Evolutionary conservation across 129 eudicot genomes (phyloP).

Genomic region (Silybum marianum): DNA sequence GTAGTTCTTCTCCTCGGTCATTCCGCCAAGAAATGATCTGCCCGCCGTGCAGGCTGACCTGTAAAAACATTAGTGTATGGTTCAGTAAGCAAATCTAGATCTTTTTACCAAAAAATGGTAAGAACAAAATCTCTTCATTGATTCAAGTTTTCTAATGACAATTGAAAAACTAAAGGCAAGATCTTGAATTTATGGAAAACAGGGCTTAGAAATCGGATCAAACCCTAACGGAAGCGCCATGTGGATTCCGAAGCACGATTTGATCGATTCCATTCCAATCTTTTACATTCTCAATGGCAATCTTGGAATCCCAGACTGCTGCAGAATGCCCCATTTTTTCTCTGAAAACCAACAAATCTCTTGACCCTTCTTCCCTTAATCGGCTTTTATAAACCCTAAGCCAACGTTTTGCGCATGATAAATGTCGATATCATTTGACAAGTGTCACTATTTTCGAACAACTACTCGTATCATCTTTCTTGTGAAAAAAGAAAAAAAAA

Average conservation of each 20-base stretch:
- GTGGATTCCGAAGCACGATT: constrained; percentile 58
- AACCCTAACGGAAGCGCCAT: constrained; percentile 74
- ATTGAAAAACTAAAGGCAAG: constrained; percentile 3
- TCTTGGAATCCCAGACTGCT: constrained; percentile 37
- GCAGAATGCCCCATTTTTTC: constrained; percentile 52
- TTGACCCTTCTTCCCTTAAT: constrained; percentile 18
- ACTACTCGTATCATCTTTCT: constrained; percentile 28
- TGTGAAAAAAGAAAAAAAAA: constrained; percentile 22
- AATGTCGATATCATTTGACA: constrained; percentile 25
- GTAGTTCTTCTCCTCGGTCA: constrained; percentile 73
- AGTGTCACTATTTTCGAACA: constrained; percentile 28
- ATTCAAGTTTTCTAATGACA: neutral
- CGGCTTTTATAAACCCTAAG: constrained; percentile 30
- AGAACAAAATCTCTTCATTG: neutral
- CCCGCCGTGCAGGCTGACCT: constrained; percentile 93
- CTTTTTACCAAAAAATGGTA: neutral
- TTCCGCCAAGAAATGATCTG: constrained; percentile 91
- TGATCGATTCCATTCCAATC: constrained; percentile 69
- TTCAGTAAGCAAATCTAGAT: neutral
- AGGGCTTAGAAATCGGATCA: constrained; percentile 14
- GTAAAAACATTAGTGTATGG: constrained; percentile 19
- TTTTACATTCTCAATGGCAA: constrained; percentile 48
- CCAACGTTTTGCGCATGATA: constrained; percentile 19
- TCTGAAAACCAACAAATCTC: constrained; percentile 21
- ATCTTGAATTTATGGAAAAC: neutral